A percentile compares a stretch with the other conserved stretches of the same genome.
Conservation (phyloP, 2,329 filamentous ascomycete species). For the Akanthomyces muscarius region DNA sequence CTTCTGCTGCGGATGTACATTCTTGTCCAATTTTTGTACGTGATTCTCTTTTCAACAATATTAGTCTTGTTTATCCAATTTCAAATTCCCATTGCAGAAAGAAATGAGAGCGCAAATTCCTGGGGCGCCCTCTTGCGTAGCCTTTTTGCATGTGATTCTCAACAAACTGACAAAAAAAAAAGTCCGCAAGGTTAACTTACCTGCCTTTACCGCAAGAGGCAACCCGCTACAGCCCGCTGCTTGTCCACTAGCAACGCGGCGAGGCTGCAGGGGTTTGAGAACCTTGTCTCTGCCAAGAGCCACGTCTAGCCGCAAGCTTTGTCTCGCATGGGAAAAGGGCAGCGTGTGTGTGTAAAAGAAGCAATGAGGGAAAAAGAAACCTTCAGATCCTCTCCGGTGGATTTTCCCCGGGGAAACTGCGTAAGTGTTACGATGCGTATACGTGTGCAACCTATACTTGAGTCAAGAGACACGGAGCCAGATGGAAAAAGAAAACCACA, state of each 20-base stretch:
- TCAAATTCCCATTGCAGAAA: not conserved
- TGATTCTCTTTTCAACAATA: not conserved
- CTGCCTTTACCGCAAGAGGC: not conserved
- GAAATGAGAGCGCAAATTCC: not conserved
- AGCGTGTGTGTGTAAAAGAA: not conserved
- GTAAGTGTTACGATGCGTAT: not conserved
- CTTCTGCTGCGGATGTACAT: not conserved
- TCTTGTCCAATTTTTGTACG: not conserved
- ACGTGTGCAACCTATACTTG: not conserved
- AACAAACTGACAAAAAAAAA: conserved; percentile 6
- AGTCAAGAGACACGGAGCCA: not conserved
- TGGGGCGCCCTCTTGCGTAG: not conserved
- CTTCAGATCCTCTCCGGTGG: not conserved
- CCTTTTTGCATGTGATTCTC: conserved; percentile 18
- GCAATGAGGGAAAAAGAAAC: not conserved
- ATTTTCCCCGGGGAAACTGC: not conserved
- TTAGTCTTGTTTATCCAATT: conserved; percentile 1
- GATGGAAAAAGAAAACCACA: not conserved
- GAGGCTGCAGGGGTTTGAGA: not conserved
- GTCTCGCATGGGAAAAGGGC: not conserved
- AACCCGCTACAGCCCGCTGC: conserved; percentile 1
- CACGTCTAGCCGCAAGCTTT: not conserved
- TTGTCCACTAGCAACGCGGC: not conserved
- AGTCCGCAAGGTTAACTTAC: too few species aligned
- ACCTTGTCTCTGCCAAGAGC: not conserved